A percentile compares a stretch with the other conserved stretches of the same genome.
Conservation (phyloP, 768 basidiomycete species). For the Psilocybe azurescens region DNA sequence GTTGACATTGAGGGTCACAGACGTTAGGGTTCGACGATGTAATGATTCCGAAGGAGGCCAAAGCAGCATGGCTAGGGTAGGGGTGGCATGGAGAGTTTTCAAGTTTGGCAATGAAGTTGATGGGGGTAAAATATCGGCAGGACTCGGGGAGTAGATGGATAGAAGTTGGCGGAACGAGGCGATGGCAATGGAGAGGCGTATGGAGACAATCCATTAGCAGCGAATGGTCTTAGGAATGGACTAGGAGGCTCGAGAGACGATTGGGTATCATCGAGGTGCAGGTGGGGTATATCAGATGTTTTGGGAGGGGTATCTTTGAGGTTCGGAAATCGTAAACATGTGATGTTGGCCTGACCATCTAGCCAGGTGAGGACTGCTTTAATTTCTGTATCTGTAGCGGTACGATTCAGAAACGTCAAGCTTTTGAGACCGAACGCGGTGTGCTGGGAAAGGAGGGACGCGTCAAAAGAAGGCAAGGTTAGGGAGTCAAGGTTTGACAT, state of each 20-base stretch:
- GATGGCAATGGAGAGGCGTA: conserved; percentile 22
- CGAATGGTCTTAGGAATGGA: conserved; percentile 17
- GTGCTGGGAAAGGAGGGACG: conserved; percentile 45
- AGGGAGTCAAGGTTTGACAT: conserved; percentile 49
- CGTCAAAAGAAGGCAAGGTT: conserved; percentile 47
- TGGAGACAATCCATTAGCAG: conserved; percentile 13
- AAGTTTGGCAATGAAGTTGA: conserved; percentile 46
- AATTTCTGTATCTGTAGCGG: conserved; percentile 36
- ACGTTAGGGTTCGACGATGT: conserved; percentile 33
- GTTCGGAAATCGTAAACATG: conserved; percentile 43
- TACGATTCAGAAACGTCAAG: conserved; percentile 41
- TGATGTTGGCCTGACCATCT: conserved; percentile 47
- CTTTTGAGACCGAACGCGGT: conserved; percentile 46
- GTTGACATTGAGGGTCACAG: conserved; percentile 44
- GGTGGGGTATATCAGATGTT: conserved; percentile 4
- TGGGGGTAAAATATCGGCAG: conserved; percentile 31
- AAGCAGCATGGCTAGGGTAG: conserved; percentile 36
- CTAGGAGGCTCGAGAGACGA: conserved; percentile 13
- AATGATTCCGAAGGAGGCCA: conserved; percentile 20
- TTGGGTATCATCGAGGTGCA: conserved; percentile 5
- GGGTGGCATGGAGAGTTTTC: conserved; percentile 41
- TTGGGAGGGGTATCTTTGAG: conserved; percentile 32
- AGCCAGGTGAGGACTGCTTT: conserved; percentile 44
- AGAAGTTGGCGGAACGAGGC: conserved; percentile 21
- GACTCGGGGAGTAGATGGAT: conserved; percentile 16